Conservation (phyloP, 257 asterid genomes). For the Henckelia pumila region DNA sequence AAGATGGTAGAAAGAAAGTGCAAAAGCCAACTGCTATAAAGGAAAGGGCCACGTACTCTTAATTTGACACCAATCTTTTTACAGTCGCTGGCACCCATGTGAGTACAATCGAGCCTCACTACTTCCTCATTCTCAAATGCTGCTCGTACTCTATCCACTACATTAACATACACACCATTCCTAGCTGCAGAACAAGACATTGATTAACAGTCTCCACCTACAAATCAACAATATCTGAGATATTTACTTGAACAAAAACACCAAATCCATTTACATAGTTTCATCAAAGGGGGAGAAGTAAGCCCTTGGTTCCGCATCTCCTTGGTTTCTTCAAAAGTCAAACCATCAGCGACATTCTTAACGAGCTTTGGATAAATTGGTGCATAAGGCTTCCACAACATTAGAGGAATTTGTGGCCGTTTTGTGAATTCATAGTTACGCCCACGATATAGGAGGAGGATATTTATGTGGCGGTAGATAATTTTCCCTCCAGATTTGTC, state of each 20-base stretch:
- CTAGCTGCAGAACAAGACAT: conserved; percentile 48
- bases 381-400: conserved; percentile 81
- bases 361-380: conserved; percentile 91
- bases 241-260: not conserved
- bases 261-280: conserved; percentile 57
- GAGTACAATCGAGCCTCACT: conserved; percentile 70
- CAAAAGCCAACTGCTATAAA: not conserved
- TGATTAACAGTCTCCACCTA: conserved; percentile 4
- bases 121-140: conserved; percentile 77
- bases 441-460: conserved; percentile 66
- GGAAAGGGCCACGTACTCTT: conserved; percentile 43
- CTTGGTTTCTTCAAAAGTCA: conserved; percentile 81
- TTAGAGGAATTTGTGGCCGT: conserved; percentile 56
- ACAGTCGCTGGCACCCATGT: conserved; percentile 82
- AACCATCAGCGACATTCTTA: conserved; percentile 75
- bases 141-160: conserved; percentile 66
- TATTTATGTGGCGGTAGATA: conserved; percentile 60
- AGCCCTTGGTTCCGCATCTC: conserved; percentile 75
- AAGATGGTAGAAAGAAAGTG: too few relatives aligned
- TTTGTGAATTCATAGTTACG: conserved; percentile 60
- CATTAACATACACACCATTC: conserved; percentile 86
- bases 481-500: conserved; percentile 82
- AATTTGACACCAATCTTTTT: conserved; percentile 86
- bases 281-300: conserved; percentile 65
- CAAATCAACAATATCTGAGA: not conserved